Evolutionary conservation across 2,329 filamentous ascomycete genomes (phyloP), one percentile per base, ranked within the genome.

Genomic region (Helotiales sp.): DNA sequence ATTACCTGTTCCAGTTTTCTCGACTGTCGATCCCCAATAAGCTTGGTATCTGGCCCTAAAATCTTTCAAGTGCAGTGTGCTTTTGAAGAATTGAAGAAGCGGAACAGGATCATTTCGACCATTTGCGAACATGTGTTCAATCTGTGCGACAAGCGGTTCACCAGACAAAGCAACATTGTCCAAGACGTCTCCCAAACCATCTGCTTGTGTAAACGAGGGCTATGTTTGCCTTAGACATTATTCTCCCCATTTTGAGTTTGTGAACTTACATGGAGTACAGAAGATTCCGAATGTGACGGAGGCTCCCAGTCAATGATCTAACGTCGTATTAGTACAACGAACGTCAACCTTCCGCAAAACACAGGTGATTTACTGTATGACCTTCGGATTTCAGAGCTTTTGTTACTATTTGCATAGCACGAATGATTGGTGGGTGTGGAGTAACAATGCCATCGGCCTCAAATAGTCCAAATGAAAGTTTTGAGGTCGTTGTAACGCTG

Each of bases 391-490:
- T 33, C 10, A 52, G 10, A 6, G 49, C 49, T 24, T 52, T 29
- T 8, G 4, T 4, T 5, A 81, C 74, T 8, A 79, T 76, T 1
- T 75, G 68, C 7, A 87, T 61, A 0, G 79, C 82, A 4, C 84
- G 73, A 3, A 71, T 67, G 34, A 87, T 75, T 2, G 85, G 84
- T 3, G 84, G 84, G 38, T 83, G 80, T 8, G 79, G 77, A 1
- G 71, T 71, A 15, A 79, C 76, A 1, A 74, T 55, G 0, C 77
- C 78, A 63, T 88, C 81, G 9, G 78, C 73, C 59, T 71, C 75
- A 27, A 85, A 65, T 0, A 87, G 70, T 0, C 77, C 85, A 62
- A 87, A 80, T 3, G 77, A 75, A 15, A 88, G 73, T 5, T 74
- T 70, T 2, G 63, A 57, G 1, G 59, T 47, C 1, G 62, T 64